Base-by-base conservation (phyloP, 2,329 filamentous ascomycete genomes). In the Penicillium sp. region DNA sequence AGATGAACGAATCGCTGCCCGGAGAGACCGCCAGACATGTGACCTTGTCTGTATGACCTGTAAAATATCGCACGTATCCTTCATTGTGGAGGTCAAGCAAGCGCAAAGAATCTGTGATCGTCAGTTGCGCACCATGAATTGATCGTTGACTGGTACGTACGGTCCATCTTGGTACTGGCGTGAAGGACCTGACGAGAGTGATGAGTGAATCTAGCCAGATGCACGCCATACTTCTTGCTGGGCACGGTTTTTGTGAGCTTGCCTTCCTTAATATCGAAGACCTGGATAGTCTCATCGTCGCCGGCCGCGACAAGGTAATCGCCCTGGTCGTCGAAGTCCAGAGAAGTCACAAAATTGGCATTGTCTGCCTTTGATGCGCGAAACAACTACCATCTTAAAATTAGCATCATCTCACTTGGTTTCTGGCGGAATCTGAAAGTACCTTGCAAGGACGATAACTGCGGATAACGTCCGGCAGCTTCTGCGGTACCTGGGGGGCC, bases 241-340 rank as follows among this genome's bases (percentile, higher is more conserved):
- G 95, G 85, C 43, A 96, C 81, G 54, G 87, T 87, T 76, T 97
- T 97, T 43, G 90, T 89, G 63, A 91, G 87, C 55, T 89, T 88
- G 4, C 94, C 94, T 60, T 96, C 91, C 65, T 88, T 89, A 58
- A 95, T 87, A 65, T 94, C 95, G 77, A 95, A 99, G 29, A 99
- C 86, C 68, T 97, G 92, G 57, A 99, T 89, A 3, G 90, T 95
- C 70, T 96, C 92, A 72, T 99, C 94, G 76, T 90, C 91, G 61
- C 92, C 89, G 6, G 91, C 90, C 0, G 92, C 89, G 74, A 99
- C 90, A 54, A 95, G 83, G 45, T 93, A 88, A 72, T 96, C 91
- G 71, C 94, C 94, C 41, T 89, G 88, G 75, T 97, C 92, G 72
- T 97, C 92, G 70, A 96, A 99, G 76, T 99, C 93, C 64, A 99